phyloP scores from a whole-genome alignment of 495 filamentous ascomycete species.

The Xylaria scruposa region DNA sequence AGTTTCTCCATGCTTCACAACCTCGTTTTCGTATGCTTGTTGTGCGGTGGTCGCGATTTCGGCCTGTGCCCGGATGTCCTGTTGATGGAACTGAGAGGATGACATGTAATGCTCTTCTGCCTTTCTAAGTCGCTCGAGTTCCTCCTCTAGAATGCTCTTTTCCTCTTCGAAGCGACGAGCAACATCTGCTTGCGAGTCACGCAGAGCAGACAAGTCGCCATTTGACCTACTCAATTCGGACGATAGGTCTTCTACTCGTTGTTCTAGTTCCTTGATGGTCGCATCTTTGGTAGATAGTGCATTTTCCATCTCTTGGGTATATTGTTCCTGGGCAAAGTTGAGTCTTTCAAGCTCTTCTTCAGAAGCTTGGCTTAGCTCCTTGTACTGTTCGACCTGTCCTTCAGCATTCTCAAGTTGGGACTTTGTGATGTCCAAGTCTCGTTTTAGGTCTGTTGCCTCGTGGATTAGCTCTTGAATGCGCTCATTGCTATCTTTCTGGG shows the following conservation, averaged over 20 bases:
- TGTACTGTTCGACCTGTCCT: constrained; percentile 83
- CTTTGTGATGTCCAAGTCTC: constrained; percentile 75
- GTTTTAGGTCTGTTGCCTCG: constrained; percentile 82
- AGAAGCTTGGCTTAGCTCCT: constrained; percentile 82
- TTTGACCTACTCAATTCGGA: constrained; percentile 80
- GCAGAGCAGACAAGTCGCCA: constrained; percentile 75
- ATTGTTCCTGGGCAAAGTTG: constrained; percentile 83
- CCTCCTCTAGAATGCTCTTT: constrained; percentile 71
- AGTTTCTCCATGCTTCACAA: constrained; percentile 93
- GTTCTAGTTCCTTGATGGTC: constrained; percentile 77
- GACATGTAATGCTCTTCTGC: constrained; percentile 80
- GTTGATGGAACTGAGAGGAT: constrained; percentile 80
- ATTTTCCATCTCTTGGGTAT: constrained; percentile 80
- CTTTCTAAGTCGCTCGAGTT: constrained; percentile 83
- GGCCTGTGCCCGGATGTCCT: constrained; percentile 90
- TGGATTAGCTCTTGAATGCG: constrained; percentile 86
- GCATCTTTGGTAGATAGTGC: constrained; percentile 74
- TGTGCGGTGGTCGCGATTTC: constrained; percentile 92
- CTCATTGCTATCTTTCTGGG: constrained; percentile 55
- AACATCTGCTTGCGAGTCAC: constrained; percentile 76
- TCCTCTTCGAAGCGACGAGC: constrained; percentile 79
- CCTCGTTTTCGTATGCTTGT: constrained; percentile 90
- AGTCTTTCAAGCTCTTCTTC: constrained; percentile 86
- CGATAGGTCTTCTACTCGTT: constrained; percentile 80
- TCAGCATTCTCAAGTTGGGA: constrained; percentile 80